Evolutionary conservation across 108 stramenopile species (phyloP), one percentile per base, ranked within the genome.

Genomic region (Cyclotella baltica): DNA sequence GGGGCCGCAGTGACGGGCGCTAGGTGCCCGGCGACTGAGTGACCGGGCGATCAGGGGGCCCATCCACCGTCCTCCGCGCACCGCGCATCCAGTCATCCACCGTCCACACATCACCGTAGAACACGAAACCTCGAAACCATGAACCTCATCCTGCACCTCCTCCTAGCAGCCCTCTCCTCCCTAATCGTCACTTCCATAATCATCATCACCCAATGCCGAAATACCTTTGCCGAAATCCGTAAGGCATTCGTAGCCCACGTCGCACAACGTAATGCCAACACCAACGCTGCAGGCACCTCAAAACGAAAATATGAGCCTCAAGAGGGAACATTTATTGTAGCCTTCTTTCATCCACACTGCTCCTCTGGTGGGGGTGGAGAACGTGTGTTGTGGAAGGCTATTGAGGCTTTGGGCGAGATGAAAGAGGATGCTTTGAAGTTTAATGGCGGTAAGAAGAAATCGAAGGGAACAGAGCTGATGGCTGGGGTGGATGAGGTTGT

Each of bases 281-380:
- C 40, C 40, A 43, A 13, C 40, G 40, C 6, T 43, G 40, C 40
- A 6, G 6, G 10, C 40, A 43, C 6, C 40, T 10, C n/a, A n/a
- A n/a, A n/a, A n/a, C n/a, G n/a, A n/a, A n/a, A n/a, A n/a, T n/a
- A n/a, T 43, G 19, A 48, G n/a, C 19, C 18, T 16, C 19, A 55
- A 3, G 22, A 27, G 1, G 25, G 55, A 5, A 20, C 80, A 36
- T 81, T 81, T 20, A 38, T 70, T 23, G 61, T 90, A 28, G 96
- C 83, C 43, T 96, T 97, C 73, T 96, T 94, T 75, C 96, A 97
- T 86, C 96, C 96, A 1, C 70, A 89, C 70, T 93, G 92, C 47
- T 85, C 87, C 47, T 82, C 84, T 31, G 98, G 98, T 5, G 99
- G 99, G 19, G 99, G 99, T 19, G 99, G 99, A 8, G 99, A 99